phyloP scores from a whole-genome alignment of 139 green algal species.

The Chara braunii region DNA sequence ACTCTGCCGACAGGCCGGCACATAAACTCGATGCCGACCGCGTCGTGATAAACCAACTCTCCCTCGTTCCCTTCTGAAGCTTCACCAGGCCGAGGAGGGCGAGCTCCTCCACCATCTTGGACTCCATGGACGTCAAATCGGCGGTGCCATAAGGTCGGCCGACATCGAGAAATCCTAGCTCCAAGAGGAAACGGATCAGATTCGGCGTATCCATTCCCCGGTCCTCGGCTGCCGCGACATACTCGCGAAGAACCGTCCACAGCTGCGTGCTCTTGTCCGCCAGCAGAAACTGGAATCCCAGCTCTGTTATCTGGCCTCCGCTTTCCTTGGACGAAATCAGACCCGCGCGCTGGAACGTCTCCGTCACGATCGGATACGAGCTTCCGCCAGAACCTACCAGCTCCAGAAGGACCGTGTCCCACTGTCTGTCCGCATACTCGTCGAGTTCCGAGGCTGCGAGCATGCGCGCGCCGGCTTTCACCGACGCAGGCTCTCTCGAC shows the following conservation, averaged over 20 bases:
- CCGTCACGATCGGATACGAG: neutral
- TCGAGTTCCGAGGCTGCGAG: neutral
- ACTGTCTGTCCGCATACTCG: neutral
- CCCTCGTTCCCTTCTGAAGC: conserved; percentile 14
- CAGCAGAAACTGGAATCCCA: neutral
- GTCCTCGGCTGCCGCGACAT: conserved; percentile 21
- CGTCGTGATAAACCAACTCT: conserved; percentile 31
- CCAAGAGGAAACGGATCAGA: conserved; percentile 32
- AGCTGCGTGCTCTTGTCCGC: neutral
- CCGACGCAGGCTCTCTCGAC: neutral
- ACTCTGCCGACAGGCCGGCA: conserved; percentile 28
- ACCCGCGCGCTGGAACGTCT: neutral
- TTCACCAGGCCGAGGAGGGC: conserved; percentile 25
- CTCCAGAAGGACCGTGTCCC: neutral
- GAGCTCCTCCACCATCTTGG: conserved; percentile 18
- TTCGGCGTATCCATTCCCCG: conserved; percentile 23
- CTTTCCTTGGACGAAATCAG: neutral
- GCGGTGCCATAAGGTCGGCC: conserved; percentile 19
- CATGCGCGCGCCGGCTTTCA: neutral
- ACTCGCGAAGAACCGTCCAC: neutral
- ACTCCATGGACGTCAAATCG: conserved; percentile 15
- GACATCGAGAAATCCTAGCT: conserved; percentile 26
- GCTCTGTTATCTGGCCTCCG: neutral
- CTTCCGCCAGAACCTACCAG: neutral
- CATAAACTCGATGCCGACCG: conserved; percentile 22